These are phyloP conservation scores for Lactarius akahatsu DNA, from an alignment of 768 basidiomycete genomes.

Conservation along the genomic window DNA sequence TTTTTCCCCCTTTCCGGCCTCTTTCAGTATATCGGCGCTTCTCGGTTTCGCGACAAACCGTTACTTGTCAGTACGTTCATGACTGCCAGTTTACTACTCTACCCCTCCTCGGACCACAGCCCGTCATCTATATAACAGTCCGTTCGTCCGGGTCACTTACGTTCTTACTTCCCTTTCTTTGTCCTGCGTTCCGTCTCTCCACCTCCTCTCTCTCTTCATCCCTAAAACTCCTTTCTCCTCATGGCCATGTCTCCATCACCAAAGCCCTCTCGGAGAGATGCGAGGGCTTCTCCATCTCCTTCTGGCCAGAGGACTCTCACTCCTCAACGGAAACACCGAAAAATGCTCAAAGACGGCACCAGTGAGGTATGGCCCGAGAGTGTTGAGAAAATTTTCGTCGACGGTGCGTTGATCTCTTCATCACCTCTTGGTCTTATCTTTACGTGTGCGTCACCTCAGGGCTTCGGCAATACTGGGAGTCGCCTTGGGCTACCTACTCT, in stretches of 20 bases:
- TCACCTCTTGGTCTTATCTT: constrained; percentile 10
- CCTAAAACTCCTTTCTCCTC: constrained; percentile 25
- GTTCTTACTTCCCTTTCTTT: constrained; percentile 18
- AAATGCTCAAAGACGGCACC: constrained; percentile 79
- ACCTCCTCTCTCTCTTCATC: constrained; percentile 17
- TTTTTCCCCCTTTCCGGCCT: constrained; percentile 34
- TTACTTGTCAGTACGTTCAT: constrained; percentile 31
- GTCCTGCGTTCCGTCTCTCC: constrained; percentile 4
- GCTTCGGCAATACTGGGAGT: constrained; percentile 75
- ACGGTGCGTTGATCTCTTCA: constrained; percentile 45
- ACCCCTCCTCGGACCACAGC: constrained; percentile 23
- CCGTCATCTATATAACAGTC: constrained; percentile 30
- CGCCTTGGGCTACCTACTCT: constrained; percentile 77
- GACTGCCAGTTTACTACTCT: constrained; percentile 29
- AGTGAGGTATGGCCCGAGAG: constrained; percentile 80
- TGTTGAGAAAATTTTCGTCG: constrained; percentile 74
- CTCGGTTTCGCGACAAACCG: constrained; percentile 29
- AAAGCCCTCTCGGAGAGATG: constrained; percentile 32
- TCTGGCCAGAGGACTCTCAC: constrained; percentile 49
- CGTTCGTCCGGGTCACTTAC: constrained; percentile 19
- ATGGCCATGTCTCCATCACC: constrained; percentile 32
- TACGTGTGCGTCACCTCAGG: constrained; percentile 41
- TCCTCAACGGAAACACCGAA: constrained; percentile 78
- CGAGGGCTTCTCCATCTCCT: constrained; percentile 24
- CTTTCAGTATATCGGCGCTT: constrained; percentile 30